Evolutionary conservation across 768 basidiomycete species (phyloP).

Genomic region (Tylopilus plumbeoviolaceoides): DNA sequence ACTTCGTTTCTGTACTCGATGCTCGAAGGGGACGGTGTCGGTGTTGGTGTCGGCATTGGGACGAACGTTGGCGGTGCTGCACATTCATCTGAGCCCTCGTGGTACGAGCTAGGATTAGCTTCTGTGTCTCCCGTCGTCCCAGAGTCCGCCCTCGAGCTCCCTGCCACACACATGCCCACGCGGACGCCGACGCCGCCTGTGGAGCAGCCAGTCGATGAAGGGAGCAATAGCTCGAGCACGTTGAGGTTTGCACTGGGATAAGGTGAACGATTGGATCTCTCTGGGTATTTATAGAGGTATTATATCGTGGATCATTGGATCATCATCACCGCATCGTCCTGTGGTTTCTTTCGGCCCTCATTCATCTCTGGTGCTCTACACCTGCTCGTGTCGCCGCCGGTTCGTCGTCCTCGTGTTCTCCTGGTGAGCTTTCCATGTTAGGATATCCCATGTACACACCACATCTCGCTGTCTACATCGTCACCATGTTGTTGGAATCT

Average conservation of each 20-base stretch:
- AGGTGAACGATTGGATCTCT: neutral
- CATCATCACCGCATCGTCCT: neutral
- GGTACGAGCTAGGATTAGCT: constrained; percentile 29
- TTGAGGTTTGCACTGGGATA: constrained; percentile 30
- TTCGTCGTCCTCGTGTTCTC: neutral
- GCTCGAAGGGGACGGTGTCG: constrained; percentile 30
- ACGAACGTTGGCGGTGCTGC: neutral
- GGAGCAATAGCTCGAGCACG: constrained; percentile 26
- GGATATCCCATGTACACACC: neutral
- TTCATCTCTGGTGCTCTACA: neutral
- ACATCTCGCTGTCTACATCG: neutral
- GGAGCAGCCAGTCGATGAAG: constrained; percentile 22
- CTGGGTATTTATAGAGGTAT: constrained; percentile 28
- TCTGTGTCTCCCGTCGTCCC: constrained; percentile 13
- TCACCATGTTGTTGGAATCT: constrained; percentile 2
- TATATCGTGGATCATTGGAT: constrained; percentile 14
- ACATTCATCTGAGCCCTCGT: constrained; percentile 15
- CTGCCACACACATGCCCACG: constrained; percentile 2
- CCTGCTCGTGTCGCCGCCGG: neutral
- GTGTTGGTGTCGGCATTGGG: constrained; percentile 3
- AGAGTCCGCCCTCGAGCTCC: constrained; percentile 7
- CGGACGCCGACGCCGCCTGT: neutral
- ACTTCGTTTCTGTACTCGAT: constrained; percentile 32
- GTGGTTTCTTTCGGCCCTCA: neutral
- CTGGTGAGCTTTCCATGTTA: neutral